Evolutionary conservation across 768 basidiomycete genomes (phyloP).

Genomic region (Boletus edulis): DNA sequence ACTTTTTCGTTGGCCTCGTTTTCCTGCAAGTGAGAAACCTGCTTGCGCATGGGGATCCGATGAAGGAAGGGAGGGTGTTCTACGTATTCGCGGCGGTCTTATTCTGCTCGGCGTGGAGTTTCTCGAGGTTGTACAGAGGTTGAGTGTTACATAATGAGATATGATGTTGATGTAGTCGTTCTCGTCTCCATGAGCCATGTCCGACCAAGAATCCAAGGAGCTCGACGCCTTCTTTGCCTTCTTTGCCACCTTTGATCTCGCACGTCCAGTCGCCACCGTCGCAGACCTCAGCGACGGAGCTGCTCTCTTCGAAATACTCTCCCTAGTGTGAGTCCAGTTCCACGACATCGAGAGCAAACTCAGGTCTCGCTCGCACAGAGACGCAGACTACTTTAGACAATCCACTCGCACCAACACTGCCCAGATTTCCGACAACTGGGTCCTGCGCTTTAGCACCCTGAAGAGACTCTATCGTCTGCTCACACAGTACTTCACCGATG

Average conservation of each 20-base stretch:
- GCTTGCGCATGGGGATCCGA: slow-evolving; percentile 56
- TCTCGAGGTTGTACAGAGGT: slow-evolving; percentile 26
- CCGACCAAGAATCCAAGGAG: slow-evolving; percentile 53
- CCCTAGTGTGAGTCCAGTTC: slow-evolving; percentile 58
- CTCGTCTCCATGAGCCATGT: slow-evolving; percentile 25
- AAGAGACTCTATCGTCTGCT: slow-evolving; percentile 86
- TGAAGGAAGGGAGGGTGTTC: slow-evolving; percentile 85
- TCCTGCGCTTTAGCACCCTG: slow-evolving; percentile 76
- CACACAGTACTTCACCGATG: slow-evolving; percentile 84
- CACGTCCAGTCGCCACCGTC: slow-evolving; percentile 57
- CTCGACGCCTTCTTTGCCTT: slow-evolving; percentile 81
- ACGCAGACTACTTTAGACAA: slow-evolving; percentile 74
- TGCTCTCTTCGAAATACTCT: slow-evolving; percentile 72
- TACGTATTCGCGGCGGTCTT: slow-evolving; percentile 75
- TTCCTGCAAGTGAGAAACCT: slow-evolving; percentile 84
- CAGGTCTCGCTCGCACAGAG: slow-evolving; percentile 43
- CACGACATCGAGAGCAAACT: slow-evolving; percentile 1
- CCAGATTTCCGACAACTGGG: slow-evolving; percentile 84
- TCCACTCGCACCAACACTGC: slow-evolving; percentile 52
- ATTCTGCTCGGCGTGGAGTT: slow-evolving; percentile 20
- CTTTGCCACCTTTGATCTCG: slow-evolving; percentile 69
- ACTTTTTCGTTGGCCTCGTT: slow-evolving; percentile 79
- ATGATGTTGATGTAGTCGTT: neutral
- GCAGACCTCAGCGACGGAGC: slow-evolving; percentile 80
- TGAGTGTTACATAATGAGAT: slow-evolving; percentile 28